phyloP scores from a whole-genome alignment of 2,329 filamentous ascomycete genomes.

The Lasiodiplodia gonubiensis region DNA sequence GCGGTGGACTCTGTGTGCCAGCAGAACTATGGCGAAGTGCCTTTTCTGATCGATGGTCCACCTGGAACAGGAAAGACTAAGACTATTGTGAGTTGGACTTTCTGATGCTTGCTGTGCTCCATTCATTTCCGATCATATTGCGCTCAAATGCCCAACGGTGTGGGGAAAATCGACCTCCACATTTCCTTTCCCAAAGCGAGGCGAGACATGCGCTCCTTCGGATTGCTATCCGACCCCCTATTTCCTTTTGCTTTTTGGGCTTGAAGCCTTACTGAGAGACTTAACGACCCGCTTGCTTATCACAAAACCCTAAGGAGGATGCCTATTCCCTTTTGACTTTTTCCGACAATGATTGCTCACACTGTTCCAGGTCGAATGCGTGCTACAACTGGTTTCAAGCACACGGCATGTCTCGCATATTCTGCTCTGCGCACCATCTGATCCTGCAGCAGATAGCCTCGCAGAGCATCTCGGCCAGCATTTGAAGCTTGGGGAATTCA shows the following conservation, averaged over 20 bases:
- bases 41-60: constrained; percentile 56
- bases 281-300: too few relatives aligned
- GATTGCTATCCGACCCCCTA: neutral
- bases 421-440: constrained; percentile 54
- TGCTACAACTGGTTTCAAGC: constrained; percentile 7
- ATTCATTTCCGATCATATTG: too few relatives aligned
- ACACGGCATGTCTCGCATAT: constrained; percentile 40
- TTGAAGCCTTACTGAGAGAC: neutral
- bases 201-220: neutral
- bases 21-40: constrained; percentile 51
- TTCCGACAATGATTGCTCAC: constrained; percentile 5
- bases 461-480: constrained; percentile 47
- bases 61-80: constrained; percentile 61
- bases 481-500: constrained; percentile 45
- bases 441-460: constrained; percentile 54
- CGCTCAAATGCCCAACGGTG: neutral
- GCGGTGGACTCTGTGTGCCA: constrained; percentile 51
- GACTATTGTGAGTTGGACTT: constrained; percentile 47
- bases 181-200: neutral
- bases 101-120: neutral
- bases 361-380: neutral
- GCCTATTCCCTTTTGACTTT: neutral
- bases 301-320: too few relatives aligned
- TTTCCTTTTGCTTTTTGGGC: constrained; percentile 5
- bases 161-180: neutral